Base-by-base conservation (phyloP, 1,284 basidiomycete species). In the Vanrija pseudolonga region DNA sequence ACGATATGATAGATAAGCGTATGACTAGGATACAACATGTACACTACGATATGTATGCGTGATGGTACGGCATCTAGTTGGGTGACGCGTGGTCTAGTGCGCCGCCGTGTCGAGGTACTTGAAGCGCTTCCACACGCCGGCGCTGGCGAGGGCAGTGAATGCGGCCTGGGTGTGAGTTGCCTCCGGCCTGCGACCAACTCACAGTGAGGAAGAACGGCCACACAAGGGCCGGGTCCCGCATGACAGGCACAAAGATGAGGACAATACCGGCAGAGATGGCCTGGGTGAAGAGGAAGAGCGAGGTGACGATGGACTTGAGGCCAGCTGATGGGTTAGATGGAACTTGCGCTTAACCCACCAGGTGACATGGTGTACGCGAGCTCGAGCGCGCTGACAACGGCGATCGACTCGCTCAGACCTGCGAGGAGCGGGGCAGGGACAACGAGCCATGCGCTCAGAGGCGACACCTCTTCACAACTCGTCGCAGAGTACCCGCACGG, bases 351-450 rank as follows among this genome's bases (percentile, higher is more conserved):
- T 3, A 4, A 55, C 62, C 28, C 40, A 66, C 63, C 61, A 17
- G 65, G 65, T 2, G 62, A 59, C 59, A 67, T 60, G 45, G 63
- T 60, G 41, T 64, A 67, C 6, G 56, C 64, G 18, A 67, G 53
- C 38, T 67, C 64, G 47, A 67, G 53, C 19, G 62, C 65, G 45
- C 55, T 53, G 11, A 67, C 65, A n/a, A 61, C 55, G 22, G 62
- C 65, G 11, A 67, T 37, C 1, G 56, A 40, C 50, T 67, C 65
- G 43, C 59, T 61, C 19, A 65, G 43, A 11, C 65, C 65, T 0
- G 62, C 54, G n/a, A 67, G 32, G 9, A 63, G 50, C 17, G 62
- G 61, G 5, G 60, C 57, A 23, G 63, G 62, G 9, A 67, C 47
- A 36, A 63, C 45, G 24, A 62, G 53, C 65, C 63, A 67, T 3